Evolutionary conservation across 441 rosid species (phyloP).

Genomic region (Populus hybrid): DNA sequence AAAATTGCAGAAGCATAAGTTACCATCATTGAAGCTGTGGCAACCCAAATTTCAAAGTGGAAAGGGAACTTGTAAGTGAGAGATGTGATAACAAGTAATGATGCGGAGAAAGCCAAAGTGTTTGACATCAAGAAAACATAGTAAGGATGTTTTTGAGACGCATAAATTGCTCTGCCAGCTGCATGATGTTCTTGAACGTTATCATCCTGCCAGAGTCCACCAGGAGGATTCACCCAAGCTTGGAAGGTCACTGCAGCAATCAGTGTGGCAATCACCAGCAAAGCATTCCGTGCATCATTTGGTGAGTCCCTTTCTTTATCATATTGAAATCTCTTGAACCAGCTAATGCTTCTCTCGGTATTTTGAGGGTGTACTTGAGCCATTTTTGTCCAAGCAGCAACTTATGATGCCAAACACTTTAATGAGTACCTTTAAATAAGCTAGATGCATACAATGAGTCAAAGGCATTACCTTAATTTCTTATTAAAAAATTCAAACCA

Average conservation of each 20-base stretch:
- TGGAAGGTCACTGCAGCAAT: slow-evolving; percentile 9
- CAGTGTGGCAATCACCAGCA: slow-evolving; percentile 12
- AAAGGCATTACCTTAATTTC: too few species aligned
- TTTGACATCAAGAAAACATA: slow-evolving; percentile 6
- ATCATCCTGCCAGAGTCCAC: slow-evolving; percentile 12
- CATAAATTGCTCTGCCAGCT: slow-evolving; percentile 2
- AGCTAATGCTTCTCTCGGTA: too few species aligned
- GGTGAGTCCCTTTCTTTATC: neutral
- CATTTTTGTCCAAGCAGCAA: too few species aligned
- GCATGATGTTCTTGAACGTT: neutral
- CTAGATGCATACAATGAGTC: too few species aligned
- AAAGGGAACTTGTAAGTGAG: neutral
- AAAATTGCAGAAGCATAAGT: too few species aligned
- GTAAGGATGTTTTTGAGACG: neutral
- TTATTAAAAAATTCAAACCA: too few species aligned
- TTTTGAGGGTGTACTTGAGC: too few species aligned
- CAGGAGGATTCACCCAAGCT: slow-evolving; percentile 4
- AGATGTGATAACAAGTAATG: neutral
- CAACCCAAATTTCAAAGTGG: neutral
- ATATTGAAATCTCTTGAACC: too few species aligned
- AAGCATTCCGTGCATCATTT: neutral
- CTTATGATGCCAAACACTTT: too few species aligned
- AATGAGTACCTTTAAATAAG: too few species aligned
- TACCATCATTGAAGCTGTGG: neutral
- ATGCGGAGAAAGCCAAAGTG: slow-evolving; percentile 4